Conservation (phyloP, 1,139 yeast species). For the Magnusiomyces tetraspermus region DNA sequence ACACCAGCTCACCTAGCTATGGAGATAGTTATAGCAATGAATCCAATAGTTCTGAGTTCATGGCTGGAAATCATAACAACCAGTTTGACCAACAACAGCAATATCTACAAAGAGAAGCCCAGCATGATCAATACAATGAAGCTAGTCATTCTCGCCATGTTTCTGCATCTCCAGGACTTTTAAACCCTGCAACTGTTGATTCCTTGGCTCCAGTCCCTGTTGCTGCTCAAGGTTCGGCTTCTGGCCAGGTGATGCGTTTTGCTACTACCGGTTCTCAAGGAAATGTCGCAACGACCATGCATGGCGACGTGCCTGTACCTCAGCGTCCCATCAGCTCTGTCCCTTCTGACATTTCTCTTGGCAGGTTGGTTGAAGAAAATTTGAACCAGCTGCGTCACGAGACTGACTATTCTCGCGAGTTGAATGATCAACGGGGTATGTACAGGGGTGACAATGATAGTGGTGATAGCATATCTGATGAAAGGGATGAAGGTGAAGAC, state of each 20-base stretch:
- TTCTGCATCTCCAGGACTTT: not conserved
- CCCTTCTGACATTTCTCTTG: not conserved
- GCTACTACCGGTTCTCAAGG: not conserved
- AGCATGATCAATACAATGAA: no score
- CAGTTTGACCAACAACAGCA: not conserved
- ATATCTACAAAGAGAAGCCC: no score
- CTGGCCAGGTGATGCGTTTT: no score
- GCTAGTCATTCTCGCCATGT: not conserved
- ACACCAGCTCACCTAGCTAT: no score
- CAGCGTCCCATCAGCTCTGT: not conserved
- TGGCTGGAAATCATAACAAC: no score
- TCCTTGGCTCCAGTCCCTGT: not conserved
- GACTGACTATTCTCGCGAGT: no score
- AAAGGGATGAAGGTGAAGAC: not conserved
- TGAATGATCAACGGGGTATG: no score
- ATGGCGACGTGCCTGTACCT: not conserved
- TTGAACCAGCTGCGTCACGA: no score
- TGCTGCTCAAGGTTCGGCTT: not conserved
- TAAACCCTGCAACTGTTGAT: not conserved
- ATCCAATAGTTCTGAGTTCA: no score
- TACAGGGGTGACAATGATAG: no score
- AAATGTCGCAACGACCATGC: not conserved
- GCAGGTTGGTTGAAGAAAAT: not conserved
- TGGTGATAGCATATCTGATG: no score
- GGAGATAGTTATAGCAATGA: no score